Evolutionary conservation across 768 basidiomycete genomes (phyloP).

Genomic region (Krasilnikovozyma curviuscula): DNA sequence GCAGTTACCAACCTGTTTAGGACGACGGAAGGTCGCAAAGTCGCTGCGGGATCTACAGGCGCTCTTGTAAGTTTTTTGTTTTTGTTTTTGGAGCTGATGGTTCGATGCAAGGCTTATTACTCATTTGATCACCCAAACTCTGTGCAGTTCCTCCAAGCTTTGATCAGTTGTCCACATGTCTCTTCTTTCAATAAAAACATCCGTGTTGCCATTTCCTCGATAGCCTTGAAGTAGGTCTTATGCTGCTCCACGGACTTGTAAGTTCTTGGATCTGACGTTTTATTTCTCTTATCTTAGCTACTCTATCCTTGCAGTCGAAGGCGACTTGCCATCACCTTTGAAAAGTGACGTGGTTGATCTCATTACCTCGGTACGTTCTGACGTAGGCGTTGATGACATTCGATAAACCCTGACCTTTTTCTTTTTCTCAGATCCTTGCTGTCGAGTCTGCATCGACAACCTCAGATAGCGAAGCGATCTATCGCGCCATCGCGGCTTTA

Average conservation of each 20-base stretch:
- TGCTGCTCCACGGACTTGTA: too few species aligned
- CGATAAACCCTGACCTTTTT: too few species aligned
- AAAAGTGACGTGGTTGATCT: too few species aligned
- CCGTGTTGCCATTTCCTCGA: slow-evolving; percentile 54
- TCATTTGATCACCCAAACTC: slow-evolving; percentile 33
- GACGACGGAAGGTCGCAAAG: slow-evolving; percentile 13
- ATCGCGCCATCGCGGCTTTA: too few species aligned
- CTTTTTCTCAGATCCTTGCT: too few species aligned
- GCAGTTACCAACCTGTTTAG: slow-evolving; percentile 62
- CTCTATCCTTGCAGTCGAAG: slow-evolving; percentile 17
- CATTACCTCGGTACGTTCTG: too few species aligned
- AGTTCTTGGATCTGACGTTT: neutral
- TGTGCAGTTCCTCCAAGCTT: slow-evolving; percentile 34
- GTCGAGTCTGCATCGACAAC: too few species aligned
- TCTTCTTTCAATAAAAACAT: slow-evolving; percentile 31
- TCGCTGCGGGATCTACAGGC: slow-evolving; percentile 14
- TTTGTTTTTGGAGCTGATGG: neutral
- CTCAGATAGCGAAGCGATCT: too few species aligned
- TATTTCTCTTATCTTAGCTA: slow-evolving; percentile 11
- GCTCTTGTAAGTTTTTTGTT: neutral
- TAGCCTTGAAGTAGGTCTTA: slow-evolving; percentile 67
- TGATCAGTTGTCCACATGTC: slow-evolving; percentile 6
- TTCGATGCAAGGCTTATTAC: neutral
- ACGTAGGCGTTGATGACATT: too few species aligned
- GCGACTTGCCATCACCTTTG: too few species aligned